A percentile compares a stretch with the other conserved stretches of the same genome.
Conservation (phyloP, 148 eudicot genomes). For the Amaranthus hypochondriacus region DNA sequence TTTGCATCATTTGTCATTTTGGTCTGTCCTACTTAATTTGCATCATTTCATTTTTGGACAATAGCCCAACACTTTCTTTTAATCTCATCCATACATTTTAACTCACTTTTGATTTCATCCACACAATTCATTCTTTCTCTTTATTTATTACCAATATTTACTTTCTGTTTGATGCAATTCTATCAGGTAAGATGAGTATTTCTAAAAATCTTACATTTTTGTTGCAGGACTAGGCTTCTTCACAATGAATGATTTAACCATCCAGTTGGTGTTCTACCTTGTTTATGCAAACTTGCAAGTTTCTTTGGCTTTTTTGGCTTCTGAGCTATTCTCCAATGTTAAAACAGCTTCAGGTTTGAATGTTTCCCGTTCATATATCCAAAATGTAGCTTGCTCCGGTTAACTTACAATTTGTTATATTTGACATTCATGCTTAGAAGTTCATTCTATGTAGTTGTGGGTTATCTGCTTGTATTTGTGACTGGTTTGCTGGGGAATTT, state of each 20-base stretch:
- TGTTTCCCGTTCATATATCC: neutral
- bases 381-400: neutral
- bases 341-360: slow-evolving; percentile 74
- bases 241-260: slow-evolving; percentile 57
- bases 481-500: slow-evolving; percentile 63
- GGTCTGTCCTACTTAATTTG: too few species aligned
- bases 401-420: neutral
- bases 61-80: too few species aligned
- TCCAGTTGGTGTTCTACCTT: slow-evolving; percentile 75
- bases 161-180: too few species aligned
- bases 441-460: slow-evolving; percentile 48
- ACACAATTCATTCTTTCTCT: neutral
- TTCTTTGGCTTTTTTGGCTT: slow-evolving; percentile 57
- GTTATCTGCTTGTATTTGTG: slow-evolving; percentile 59
- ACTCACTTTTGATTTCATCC: neutral
- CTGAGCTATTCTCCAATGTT: slow-evolving; percentile 56
- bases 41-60: too few species aligned
- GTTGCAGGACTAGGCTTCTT: slow-evolving; percentile 64
- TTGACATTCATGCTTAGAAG: slow-evolving; percentile 10
- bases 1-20: too few species aligned
- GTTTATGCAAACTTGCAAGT: slow-evolving; percentile 77
- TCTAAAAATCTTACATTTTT: neutral
- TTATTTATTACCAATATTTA: too few species aligned
- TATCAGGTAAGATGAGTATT: too few species aligned
- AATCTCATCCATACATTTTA: too few species aligned